Percentiles rank a stretch among this genome's conserved stretches.
Evolutionary conservation across 83 land plant species (phyloP).

Genomic region (Thuja plicata): DNA sequence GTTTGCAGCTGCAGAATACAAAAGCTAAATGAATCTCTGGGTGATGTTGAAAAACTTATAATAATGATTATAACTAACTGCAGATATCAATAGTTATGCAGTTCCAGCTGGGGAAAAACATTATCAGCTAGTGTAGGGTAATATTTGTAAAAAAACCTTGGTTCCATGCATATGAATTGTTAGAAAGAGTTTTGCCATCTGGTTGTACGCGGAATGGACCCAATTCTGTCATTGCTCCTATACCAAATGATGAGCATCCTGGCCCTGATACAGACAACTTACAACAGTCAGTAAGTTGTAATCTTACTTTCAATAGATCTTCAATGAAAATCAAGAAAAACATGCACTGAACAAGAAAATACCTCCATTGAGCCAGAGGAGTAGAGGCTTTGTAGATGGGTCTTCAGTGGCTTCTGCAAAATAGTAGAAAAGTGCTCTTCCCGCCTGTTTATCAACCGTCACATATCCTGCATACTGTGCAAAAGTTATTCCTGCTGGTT

Average conservation of each 20-base stretch:
- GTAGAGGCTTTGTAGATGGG: conserved; percentile 48
- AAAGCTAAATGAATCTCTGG: not conserved
- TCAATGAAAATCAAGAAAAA: not conserved
- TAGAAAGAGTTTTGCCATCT: conserved; percentile 42
- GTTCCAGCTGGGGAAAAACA: too few relatives aligned
- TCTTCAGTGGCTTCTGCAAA: conserved; percentile 47
- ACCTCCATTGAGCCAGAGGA: conserved; percentile 90
- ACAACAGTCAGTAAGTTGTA: not conserved
- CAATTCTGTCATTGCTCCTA: conserved; percentile 46
- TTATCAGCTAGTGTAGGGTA: too few relatives aligned
- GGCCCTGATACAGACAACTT: conserved; percentile 16
- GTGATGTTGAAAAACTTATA: too few relatives aligned
- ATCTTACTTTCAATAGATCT: not conserved
- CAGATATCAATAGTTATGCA: too few relatives aligned
- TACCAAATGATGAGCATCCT: conserved; percentile 30
- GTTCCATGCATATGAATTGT: conserved; percentile 58
- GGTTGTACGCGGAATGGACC: conserved; percentile 51
- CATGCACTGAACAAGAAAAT: too few relatives aligned
- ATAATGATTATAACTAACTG: too few relatives aligned
- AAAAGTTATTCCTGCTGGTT: conserved; percentile 50
- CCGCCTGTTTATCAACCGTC: conserved; percentile 52
- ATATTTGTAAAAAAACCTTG: conserved; percentile 20
- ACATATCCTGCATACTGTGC: conserved; percentile 75
- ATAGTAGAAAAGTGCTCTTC: conserved; percentile 76
- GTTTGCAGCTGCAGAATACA: conserved; percentile 39